phyloP scores from a whole-genome alignment of 2,329 filamentous ascomycete species.

The Sporothrix sp. region DNA sequence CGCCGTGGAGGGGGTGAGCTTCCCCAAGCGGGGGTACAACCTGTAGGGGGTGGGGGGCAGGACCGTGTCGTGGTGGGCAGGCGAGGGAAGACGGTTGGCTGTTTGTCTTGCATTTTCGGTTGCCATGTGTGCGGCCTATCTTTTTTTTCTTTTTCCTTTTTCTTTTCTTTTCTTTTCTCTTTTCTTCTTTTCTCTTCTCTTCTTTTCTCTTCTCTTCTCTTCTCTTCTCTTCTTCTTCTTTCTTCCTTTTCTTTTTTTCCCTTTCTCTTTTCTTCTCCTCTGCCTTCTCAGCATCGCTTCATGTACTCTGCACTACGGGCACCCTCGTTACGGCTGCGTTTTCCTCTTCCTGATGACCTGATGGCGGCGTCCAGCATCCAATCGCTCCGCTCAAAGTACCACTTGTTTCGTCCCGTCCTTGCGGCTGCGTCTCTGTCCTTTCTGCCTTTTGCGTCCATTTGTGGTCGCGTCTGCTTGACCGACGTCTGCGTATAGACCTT shows the following conservation, averaged over 20 bases:
- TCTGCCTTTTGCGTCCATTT: neutral
- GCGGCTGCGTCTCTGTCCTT: too few species aligned
- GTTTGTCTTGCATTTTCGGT: too few species aligned
- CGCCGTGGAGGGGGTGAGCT: conserved; percentile 76
- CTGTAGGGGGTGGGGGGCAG: conserved; percentile 27
- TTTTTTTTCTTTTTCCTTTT: neutral
- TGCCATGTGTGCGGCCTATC: too few species aligned
- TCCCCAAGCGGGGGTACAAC: conserved; percentile 60
- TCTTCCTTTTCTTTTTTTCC: neutral
- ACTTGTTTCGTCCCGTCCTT: too few species aligned
- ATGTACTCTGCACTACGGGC: neutral
- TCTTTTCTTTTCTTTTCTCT: neutral
- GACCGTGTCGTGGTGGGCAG: neutral
- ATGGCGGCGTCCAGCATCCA: conserved; percentile 6
- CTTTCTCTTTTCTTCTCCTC: neutral
- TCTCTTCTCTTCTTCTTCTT: neutral
- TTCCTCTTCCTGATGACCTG: conserved; percentile 1
- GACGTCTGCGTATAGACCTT: too few species aligned
- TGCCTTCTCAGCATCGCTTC: neutral
- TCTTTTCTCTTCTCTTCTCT: too few species aligned
- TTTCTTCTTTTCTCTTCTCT: too few species aligned
- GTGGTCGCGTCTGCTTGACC: too few species aligned
- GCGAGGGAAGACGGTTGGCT: too few species aligned
- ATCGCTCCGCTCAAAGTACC: too few species aligned
- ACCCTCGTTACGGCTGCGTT: neutral